These are phyloP conservation scores for Lactarius quietus DNA, from an alignment of 768 basidiomycete species.

Conservation along the genomic window DNA sequence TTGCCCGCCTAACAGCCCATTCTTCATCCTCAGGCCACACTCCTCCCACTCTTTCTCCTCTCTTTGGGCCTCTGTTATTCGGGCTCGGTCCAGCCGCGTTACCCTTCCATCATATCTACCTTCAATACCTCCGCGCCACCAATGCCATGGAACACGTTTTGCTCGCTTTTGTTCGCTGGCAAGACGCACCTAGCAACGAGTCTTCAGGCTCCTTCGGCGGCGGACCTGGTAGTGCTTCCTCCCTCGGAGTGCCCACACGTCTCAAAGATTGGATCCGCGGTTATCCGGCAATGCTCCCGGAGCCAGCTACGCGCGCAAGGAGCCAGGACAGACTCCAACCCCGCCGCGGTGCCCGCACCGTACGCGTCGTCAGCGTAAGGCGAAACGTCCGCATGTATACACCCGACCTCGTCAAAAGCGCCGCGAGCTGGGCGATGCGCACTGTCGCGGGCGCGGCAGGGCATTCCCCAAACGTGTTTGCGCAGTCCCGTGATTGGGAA, in stretches of 20 bases:
- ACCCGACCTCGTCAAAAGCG: constrained; percentile 73
- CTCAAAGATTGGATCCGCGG: constrained; percentile 90
- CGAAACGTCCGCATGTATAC: constrained; percentile 87
- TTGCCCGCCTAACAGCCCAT: constrained; percentile 80
- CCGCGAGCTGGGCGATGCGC: constrained; percentile 45
- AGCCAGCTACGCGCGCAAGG: constrained; percentile 41
- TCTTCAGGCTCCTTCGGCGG: constrained; percentile 31
- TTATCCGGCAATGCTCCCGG: constrained; percentile 77
- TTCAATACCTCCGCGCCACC: constrained; percentile 73
- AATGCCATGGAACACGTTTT: constrained; percentile 91
- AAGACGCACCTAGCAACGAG: constrained; percentile 45
- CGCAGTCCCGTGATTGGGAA: constrained; percentile 75
- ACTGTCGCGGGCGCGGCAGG: constrained; percentile 29
- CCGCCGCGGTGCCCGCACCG: constrained; percentile 69
- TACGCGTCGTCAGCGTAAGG: constrained; percentile 73
- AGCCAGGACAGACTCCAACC: constrained; percentile 54
- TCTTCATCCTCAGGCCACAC: constrained; percentile 85
- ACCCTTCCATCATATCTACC: constrained; percentile 56
- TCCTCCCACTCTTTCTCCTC: constrained; percentile 81
- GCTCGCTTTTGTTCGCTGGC: constrained; percentile 85
- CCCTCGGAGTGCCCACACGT: constrained; percentile 70
- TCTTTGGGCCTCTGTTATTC: constrained; percentile 88
- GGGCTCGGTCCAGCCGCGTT: constrained; percentile 59
- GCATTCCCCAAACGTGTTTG: constrained; percentile 41
- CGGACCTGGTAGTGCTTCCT: constrained; percentile 51